Percentiles rank a stretch among this genome's conserved stretches.
phyloP scores from a whole-genome alignment of 1,284 basidiomycete genomes.

The Gymnopus androsaceus region DNA sequence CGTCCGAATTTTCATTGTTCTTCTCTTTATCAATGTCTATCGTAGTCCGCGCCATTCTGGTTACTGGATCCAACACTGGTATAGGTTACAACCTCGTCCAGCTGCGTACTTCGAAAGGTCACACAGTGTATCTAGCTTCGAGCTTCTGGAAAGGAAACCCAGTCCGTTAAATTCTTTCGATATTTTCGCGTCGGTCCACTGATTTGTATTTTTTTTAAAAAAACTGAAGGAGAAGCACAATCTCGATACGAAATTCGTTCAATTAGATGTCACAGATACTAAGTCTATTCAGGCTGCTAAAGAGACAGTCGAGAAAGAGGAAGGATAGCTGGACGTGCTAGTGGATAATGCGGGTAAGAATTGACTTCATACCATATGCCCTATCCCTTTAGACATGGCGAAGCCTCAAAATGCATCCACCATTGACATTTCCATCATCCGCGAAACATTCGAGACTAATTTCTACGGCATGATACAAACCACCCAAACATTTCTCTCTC shows the following conservation, averaged over 20 bases:
- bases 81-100: too few relatives aligned
- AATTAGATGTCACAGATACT: constrained; percentile 37
- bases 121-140: constrained; percentile 23
- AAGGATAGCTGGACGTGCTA: constrained; percentile 47
- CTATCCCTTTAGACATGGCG: constrained; percentile 29
- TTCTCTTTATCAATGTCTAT: too few relatives aligned
- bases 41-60: too few relatives aligned
- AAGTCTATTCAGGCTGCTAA: constrained; percentile 37
- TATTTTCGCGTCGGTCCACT: not conserved
- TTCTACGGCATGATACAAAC: constrained; percentile 41
- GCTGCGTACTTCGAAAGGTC: too few relatives aligned
- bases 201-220: constrained; percentile 13
- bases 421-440: constrained; percentile 31
- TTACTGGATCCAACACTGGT: too few relatives aligned
- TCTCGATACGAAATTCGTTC: constrained; percentile 33
- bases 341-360: too few relatives aligned
- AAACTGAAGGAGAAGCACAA: constrained; percentile 28
- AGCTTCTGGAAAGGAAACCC: constrained; percentile 21
- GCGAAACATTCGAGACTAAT: constrained; percentile 44
- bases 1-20: too few relatives aligned
- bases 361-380: not conserved
- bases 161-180: too few relatives aligned
- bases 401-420: constrained; percentile 35
- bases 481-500: constrained; percentile 37
- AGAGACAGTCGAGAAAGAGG: constrained; percentile 37